phyloP scores from a whole-genome alignment of 2,329 filamentous ascomycete species.

The Furcasterigmium furcatum region DNA sequence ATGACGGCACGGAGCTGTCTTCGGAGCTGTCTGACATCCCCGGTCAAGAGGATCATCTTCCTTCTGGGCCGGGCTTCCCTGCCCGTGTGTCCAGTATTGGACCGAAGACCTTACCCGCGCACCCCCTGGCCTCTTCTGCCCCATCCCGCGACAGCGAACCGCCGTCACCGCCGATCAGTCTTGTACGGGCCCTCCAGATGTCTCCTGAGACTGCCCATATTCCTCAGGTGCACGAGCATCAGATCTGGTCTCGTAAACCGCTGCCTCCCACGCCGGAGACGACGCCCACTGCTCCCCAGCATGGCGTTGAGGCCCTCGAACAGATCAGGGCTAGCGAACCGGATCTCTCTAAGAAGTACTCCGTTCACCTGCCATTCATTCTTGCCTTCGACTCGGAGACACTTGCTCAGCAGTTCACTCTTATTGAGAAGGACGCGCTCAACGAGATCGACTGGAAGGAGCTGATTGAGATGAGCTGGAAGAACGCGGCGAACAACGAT shows the following conservation, averaged over 20 bases:
- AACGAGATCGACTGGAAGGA: constrained; percentile 89
- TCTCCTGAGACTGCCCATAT: constrained; percentile 32
- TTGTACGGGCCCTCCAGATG: constrained; percentile 43
- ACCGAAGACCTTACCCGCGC: constrained; percentile 23
- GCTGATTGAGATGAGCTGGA: constrained; percentile 80
- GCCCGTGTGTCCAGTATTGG: background rate
- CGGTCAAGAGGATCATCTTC: background rate
- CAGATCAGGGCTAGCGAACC: constrained; percentile 17
- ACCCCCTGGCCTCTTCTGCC: constrained; percentile 24
- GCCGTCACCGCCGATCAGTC: constrained; percentile 43
- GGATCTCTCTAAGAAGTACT: constrained; percentile 32
- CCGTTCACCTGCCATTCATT: constrained; percentile 73
- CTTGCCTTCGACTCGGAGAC: constrained; percentile 77
- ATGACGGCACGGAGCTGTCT: constrained; percentile 56
- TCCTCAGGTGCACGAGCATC: constrained; percentile 35
- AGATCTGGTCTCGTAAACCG: constrained; percentile 39
- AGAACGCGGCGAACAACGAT: constrained; percentile 61
- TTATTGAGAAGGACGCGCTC: constrained; percentile 82
- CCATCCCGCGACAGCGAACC: constrained; percentile 4
- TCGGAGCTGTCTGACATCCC: constrained; percentile 50
- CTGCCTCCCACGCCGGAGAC: constrained; percentile 45
- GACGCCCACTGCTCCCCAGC: constrained; percentile 39
- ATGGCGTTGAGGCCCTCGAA: constrained; percentile 24
- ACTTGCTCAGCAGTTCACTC: constrained; percentile 77
- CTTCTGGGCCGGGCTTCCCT: background rate